A percentile compares a stretch with the other conserved stretches of the same genome.
These are phyloP conservation scores for thale cress (Arabidopsis thaliana) DNA, from an alignment of 345 rosid genomes.

Conservation along the genomic window DNA sequence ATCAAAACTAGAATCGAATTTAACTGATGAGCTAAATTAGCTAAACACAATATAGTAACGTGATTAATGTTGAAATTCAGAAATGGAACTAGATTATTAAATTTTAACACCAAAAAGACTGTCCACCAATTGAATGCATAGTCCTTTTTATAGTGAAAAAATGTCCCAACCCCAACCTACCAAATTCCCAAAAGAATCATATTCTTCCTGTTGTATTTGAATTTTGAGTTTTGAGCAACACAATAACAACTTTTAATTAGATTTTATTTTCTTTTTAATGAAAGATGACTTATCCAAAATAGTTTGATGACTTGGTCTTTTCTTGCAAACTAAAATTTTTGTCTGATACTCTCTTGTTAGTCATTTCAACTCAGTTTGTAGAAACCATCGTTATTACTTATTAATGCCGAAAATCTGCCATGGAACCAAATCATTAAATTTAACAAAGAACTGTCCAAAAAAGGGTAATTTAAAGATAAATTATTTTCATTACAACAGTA, in stretches of 20 bases:
- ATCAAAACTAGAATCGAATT: not conserved
- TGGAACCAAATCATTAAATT: too few relatives aligned
- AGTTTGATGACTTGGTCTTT: slow-evolving; percentile 1
- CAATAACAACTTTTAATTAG: not conserved
- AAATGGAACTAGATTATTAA: slow-evolving; percentile 1
- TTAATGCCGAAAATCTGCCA: too few relatives aligned
- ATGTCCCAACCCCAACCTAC: not conserved
- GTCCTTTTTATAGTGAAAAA: not conserved
- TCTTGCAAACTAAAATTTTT: not conserved
- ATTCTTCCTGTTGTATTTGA: not conserved
- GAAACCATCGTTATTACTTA: too few relatives aligned
- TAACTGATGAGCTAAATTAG: not conserved
- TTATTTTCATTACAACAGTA: too few relatives aligned
- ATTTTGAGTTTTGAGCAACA: not conserved
- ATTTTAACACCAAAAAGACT: not conserved
- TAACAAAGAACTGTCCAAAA: too few relatives aligned
- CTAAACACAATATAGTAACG: not conserved
- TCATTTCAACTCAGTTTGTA: too few relatives aligned
- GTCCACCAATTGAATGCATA: slow-evolving; percentile 21
- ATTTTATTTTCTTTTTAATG: not conserved
- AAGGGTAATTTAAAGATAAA: too few relatives aligned
- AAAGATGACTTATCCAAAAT: not conserved
- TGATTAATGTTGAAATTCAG: not conserved
- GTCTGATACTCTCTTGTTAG: too few relatives aligned
- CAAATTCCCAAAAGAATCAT: not conserved